Evolutionary conservation across 2,329 filamentous ascomycete genomes (phyloP), one percentile per base, ranked within the genome.

Genomic region (Xylaria sp.): DNA sequence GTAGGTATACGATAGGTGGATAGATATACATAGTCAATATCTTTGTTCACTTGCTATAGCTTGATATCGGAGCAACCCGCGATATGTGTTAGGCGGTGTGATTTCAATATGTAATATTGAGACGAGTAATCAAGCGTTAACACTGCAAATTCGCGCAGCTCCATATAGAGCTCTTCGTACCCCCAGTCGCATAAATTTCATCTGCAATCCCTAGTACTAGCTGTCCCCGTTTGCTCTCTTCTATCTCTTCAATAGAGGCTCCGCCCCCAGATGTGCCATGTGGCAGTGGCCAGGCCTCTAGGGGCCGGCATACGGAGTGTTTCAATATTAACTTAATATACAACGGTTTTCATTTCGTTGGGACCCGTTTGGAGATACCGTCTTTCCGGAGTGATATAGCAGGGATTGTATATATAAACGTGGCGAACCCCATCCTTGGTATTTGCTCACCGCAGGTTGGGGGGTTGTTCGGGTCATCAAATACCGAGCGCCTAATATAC

Each of bases 11-110:
- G 32, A 58, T 32, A 39, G 9, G 4, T 47, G 14, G 39, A 50
- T 58, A 62, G 19, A 60, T 60, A 48, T 36, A 67, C 17, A 42
- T 30, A 59, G 54, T 48, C 19, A 14, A 61, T 21, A 56, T 62
- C 14, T 6, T 24, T 8, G n/a, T 12, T 45, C 24, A 11, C 19
- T 57, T 57, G 42, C 19, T 6, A n/a, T 2, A 39, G n/a, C 19
- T 50, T 21, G 4, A 19, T 19, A n/a, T 14, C 4, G 11, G 21
- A 48, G 14, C 5, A 34, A 55, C n/a, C 3, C 12, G 9, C 19
- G 47, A n/a, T 60, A 24, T 7, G 12, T 12, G 17, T 11, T 6
- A 24, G 6, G 8, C 24, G 34, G 34, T 7, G 3, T 36, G 6
- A 8, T 8, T 11, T 36, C 32, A 34, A 34, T 34, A 34, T 34